Base-by-base conservation (phyloP, 2,329 filamentous ascomycete genomes). In the Colletotrichum spaethianum region DNA sequence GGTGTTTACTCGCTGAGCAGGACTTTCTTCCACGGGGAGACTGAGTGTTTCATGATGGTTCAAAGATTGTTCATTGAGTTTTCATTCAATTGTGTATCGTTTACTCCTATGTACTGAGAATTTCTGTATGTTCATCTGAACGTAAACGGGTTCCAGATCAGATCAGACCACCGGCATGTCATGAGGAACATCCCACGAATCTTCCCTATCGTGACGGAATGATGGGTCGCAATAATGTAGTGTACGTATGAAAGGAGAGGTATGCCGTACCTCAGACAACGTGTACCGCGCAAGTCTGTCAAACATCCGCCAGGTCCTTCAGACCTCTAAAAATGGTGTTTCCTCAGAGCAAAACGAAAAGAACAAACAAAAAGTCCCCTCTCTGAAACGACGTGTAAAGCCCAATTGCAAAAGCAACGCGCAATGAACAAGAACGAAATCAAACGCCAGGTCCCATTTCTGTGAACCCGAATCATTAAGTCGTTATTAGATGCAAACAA, bases 401-500 rank as follows among this genome's bases (percentile, higher is more conserved):
- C 11, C n/a, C 36, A 23, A 52, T 20, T 52, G 56, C 31, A 20
- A 57, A 66, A 44, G n/a, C 48, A 72, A 63, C 28, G 46, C 26
- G 23, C 40, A 67, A 62, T 33, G 26, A 73, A 73, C 42, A 67
- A 53, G 48, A 57, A 71, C 57, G 33, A 73, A 71, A 62, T 63
- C 67, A 59, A 73, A 73, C 70, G 70, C 70, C 67, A 46, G 50
- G 53, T 52, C 48, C 57, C 55, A 31, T 48, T 44, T 72, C 48
- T 72, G 62, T 67, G 57, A 53, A 50, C 67, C 70, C 36, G 36
- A 42, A 72, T 73, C 70, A 63, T 73, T 73, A 71, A 73, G 70
- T 73, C 70, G 70, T 73, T 40, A 73, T 73, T 69, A 71, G 48
- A 67, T 70, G 50, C 61, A 44, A 72, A 72, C 48, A 67, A 44